phyloP scores from a whole-genome alignment of 345 rosid genomes.

The Boechera retrofracta region DNA sequence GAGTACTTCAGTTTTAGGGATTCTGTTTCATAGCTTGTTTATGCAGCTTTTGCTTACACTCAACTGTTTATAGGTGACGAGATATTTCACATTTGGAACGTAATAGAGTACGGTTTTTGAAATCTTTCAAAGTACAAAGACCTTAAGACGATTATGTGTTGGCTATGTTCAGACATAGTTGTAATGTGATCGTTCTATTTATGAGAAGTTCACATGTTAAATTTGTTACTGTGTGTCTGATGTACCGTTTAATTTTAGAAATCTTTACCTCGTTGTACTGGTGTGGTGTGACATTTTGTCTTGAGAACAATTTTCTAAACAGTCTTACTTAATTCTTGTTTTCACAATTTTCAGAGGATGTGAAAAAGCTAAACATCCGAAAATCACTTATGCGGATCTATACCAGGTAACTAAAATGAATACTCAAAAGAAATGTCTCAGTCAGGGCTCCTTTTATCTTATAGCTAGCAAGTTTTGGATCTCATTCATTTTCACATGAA shows the following conservation, averaged over 20 bases:
- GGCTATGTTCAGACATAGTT: not conserved
- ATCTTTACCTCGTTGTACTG: not conserved
- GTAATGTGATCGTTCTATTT: conserved; percentile 1
- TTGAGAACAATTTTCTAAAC: not conserved
- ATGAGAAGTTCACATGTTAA: conserved; percentile 18
- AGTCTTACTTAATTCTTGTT: not conserved
- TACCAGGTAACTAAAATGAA: conserved; percentile 19
- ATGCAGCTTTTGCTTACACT: not conserved
- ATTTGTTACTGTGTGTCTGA: not conserved
- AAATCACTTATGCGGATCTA: conserved; percentile 70
- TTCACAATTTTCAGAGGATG: conserved; percentile 40
- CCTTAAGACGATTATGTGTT: not conserved
- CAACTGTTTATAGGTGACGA: not conserved
- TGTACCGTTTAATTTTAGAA: not conserved
- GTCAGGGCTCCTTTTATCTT: not conserved
- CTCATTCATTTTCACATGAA: not conserved
- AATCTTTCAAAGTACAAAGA: too few species aligned
- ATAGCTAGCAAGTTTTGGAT: not conserved
- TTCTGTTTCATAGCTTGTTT: not conserved
- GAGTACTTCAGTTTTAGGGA: not conserved
- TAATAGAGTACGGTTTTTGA: not conserved
- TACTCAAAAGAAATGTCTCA: too few species aligned
- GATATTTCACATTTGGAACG: not conserved
- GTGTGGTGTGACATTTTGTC: conserved; percentile 4
- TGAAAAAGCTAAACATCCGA: conserved; percentile 77